Evolutionary conservation across 148 eudicot species (phyloP).

Genomic region (Pharnaceum exiguum): DNA sequence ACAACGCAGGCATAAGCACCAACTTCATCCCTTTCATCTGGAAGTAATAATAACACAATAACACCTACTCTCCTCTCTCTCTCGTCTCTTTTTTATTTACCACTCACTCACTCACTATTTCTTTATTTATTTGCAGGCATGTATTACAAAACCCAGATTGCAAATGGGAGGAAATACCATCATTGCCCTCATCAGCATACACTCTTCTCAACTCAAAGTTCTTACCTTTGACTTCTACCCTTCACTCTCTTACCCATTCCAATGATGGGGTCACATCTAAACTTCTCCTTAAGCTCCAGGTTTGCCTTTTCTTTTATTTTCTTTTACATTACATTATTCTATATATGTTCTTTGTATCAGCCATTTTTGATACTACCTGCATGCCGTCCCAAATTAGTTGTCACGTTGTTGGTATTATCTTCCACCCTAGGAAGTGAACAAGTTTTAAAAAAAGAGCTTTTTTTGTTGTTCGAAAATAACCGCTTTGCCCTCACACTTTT

Average conservation of each 20-base stretch:
- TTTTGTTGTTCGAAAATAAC: no score
- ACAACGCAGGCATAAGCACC: conserved; percentile 57
- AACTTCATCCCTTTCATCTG: conserved; percentile 75
- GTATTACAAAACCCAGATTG: conserved; percentile 67
- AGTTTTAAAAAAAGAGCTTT: no score
- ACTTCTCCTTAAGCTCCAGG: conserved; percentile 83
- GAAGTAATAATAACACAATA: no score
- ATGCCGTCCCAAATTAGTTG: no score
- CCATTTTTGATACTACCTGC: no score
- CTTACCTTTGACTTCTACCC: conserved; percentile 46
- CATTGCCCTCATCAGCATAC: conserved; percentile 74
- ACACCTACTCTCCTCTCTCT: not conserved
- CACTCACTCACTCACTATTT: not conserved
- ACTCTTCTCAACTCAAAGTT: conserved; percentile 65
- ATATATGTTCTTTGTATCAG: not conserved
- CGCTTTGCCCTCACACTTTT: no score
- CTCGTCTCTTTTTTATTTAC: conserved; percentile 4
- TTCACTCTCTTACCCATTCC: conserved; percentile 59
- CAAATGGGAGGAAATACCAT: conserved; percentile 73
- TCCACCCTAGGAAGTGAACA: no score
- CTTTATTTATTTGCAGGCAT: conserved; percentile 27
- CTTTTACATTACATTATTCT: not conserved
- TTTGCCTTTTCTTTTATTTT: conserved; percentile 6
- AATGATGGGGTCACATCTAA: conserved; percentile 78
- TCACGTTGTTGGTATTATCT: no score